Conservation (phyloP, 257 asterid genomes). For the Fraxinus pennsylvanica region DNA sequence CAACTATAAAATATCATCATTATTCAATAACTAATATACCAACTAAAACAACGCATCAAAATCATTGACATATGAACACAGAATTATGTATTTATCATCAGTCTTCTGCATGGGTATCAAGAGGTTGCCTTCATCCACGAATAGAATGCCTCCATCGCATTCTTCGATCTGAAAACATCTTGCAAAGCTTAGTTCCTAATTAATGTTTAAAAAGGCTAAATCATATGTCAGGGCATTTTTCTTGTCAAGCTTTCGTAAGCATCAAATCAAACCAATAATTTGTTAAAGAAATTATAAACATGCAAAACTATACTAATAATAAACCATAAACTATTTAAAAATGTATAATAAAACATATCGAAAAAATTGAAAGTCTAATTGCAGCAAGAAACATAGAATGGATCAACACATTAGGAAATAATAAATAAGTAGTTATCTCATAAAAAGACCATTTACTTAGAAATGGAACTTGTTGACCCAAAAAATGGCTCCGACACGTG, state of each 20-base stretch:
- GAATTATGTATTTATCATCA: slow-evolving; percentile 34
- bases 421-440: too few species aligned
- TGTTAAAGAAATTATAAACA: background rate
- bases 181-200: slow-evolving; percentile 6
- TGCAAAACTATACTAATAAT: background rate
- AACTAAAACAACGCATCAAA: too few species aligned
- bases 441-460: too few species aligned
- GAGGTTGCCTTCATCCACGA: slow-evolving; percentile 94
- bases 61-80: too few species aligned
- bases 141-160: slow-evolving; percentile 91
- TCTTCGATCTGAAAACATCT: slow-evolving; percentile 60
- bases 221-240: background rate
- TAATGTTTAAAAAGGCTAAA: background rate
- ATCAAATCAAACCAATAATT: background rate
- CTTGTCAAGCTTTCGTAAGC: background rate
- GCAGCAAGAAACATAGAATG: too few species aligned
- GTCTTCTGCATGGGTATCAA: slow-evolving; percentile 82
- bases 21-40: too few species aligned
- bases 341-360: too few species aligned
- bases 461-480: background rate
- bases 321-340: background rate
- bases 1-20: too few species aligned
- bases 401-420: too few species aligned
- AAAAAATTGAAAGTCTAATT: too few species aligned
- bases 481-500: too few species aligned